Evolutionary conservation across 1,284 basidiomycete species (phyloP), one percentile per base, ranked within the genome.

Genomic region (Grifola frondosa): DNA sequence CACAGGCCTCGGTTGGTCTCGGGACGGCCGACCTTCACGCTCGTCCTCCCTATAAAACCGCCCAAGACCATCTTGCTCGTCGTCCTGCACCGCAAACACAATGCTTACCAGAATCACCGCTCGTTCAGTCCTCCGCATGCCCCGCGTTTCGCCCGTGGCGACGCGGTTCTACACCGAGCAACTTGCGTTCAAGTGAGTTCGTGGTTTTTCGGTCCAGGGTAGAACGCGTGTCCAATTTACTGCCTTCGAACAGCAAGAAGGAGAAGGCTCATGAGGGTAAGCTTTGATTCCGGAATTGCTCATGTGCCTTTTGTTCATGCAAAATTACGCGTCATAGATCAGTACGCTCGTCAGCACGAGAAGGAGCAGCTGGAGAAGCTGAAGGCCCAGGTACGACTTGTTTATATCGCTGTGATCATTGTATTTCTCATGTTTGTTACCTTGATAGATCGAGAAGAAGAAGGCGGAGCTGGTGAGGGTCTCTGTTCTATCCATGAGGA

Each of bases 181-280:
- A 52, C 48, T 52, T 43, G 40, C 57, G 40, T 62, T 64, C 60
- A 57, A 77, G 68, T 66, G 78, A 71, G 49, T 86, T 78, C 62
- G n/a, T n/a, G n/a, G n/a, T n/a, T n/a, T n/a, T n/a, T n/a, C n/a
- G n/a, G n/a, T n/a, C n/a, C n/a, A n/a, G n/a, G n/a, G n/a, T n/a
- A n/a, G n/a, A n/a, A n/a, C n/a, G 29, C 28, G 37, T 12, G 34
- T 29, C 45, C 32, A 41, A 50, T 52, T 38, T 32, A 17, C 32
- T n/a, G 21, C 31, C 20, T 24, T 29, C 33, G 13, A 46, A 36
- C 60, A 88, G 85, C 55, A 80, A 80, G 66, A 87, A 79, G 64
- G 86, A 88, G 62, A 81, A 74, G 62, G 86, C 84, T 13, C 77
- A 85, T 46, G 85, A 88, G 69, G 77, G 84, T 81, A 52, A 41